Evolutionary conservation across 148 eudicot species (phyloP).

Genomic region (Rhododendron williamsianum): DNA sequence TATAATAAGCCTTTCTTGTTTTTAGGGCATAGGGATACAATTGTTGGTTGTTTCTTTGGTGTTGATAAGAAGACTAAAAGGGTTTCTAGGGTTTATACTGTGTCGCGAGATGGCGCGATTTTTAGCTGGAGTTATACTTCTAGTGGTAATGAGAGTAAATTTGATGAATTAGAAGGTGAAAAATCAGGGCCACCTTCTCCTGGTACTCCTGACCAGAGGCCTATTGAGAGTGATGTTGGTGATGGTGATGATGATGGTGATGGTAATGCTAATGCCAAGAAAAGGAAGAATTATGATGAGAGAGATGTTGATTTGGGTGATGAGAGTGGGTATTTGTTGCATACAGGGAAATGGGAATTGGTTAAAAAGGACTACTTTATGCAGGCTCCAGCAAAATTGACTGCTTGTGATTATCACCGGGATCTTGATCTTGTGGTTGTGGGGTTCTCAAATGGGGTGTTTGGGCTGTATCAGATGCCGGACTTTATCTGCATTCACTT

Average conservation of each 20-base stretch:
- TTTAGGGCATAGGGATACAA: conserved; percentile 74
- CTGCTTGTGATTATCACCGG: conserved; percentile 71
- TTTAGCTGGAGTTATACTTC: conserved; percentile 55
- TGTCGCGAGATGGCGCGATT: conserved; percentile 82
- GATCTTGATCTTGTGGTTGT: conserved; percentile 77
- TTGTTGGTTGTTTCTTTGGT: conserved; percentile 74
- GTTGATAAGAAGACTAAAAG: conserved; percentile 48
- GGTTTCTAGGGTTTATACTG: conserved; percentile 50
- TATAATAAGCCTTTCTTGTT: conserved; percentile 60
- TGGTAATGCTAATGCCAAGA: conserved; percentile 23
- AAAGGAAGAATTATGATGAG: conserved; percentile 58
- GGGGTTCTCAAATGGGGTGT: conserved; percentile 89
- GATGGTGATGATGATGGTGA: conserved; percentile 14
- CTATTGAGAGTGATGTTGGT: conserved; percentile 27
- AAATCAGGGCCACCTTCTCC: conserved; percentile 67
- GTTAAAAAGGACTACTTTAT: conserved; percentile 76
- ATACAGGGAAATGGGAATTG: conserved; percentile 71
- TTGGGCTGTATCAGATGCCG: conserved; percentile 94
- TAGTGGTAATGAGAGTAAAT: conserved; percentile 24
- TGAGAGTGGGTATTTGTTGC: conserved; percentile 38
- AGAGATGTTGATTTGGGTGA: conserved; percentile 28
- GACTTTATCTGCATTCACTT: conserved; percentile 79
- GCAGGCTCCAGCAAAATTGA: conserved; percentile 83
- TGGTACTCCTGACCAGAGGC: conserved; percentile 66
- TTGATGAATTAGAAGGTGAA: conserved; percentile 26